Evolutionary conservation across 768 basidiomycete genomes (phyloP).

Genomic region (Collybia nuda): DNA sequence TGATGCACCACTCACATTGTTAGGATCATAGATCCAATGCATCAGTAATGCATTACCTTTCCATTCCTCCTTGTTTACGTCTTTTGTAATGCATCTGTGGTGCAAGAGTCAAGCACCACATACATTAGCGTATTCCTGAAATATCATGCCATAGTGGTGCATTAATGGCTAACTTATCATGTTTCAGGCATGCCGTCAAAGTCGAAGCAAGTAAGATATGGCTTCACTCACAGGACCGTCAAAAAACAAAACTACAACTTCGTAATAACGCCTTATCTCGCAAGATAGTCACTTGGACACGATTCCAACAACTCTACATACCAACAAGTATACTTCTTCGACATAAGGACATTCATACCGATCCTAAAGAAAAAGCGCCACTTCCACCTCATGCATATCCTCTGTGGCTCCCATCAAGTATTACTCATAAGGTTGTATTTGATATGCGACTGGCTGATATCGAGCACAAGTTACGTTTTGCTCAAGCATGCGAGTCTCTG

Average conservation of each 20-base stretch:
- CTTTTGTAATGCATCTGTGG: too few relatives aligned
- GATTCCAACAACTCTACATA: constrained; percentile 14
- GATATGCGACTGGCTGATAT: constrained; percentile 1
- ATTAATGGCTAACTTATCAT: background rate
- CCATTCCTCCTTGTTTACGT: too few relatives aligned
- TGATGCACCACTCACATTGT: too few relatives aligned
- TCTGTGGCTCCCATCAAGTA: constrained; percentile 6
- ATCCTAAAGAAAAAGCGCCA: background rate
- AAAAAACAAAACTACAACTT: constrained; percentile 7
- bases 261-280: constrained; percentile 6
- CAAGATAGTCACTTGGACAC: constrained; percentile 10
- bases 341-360: background rate
- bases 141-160: background rate
- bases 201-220: constrained; percentile 1
- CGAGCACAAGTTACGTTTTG: constrained; percentile 8
- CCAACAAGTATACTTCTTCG: background rate
- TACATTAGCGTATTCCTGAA: too few relatives aligned
- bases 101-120: too few relatives aligned
- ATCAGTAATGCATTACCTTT: background rate
- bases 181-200: constrained; percentile 4
- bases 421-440: background rate
- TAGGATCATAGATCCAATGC: background rate
- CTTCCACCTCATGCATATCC: background rate
- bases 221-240: constrained; percentile 7
- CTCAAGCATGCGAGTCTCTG: constrained; percentile 11